Conservation (phyloP, 768 basidiomycete genomes). For the Hirschioporus abietinus region DNA sequence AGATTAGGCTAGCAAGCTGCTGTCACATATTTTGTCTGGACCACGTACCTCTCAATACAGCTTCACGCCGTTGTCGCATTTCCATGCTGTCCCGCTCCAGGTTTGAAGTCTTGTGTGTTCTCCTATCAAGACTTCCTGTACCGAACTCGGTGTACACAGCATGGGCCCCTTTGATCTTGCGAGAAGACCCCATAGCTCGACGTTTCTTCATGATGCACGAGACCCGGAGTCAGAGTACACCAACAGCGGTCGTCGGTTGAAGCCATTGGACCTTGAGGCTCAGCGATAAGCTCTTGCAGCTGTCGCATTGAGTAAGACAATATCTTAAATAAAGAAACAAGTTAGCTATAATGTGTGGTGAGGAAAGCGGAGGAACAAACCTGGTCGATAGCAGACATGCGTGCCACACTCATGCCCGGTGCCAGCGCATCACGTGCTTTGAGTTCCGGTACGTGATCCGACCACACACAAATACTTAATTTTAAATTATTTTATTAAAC, state of each 20-base stretch:
- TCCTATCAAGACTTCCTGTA: neutral
- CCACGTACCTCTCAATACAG: neutral
- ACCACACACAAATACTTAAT: no score
- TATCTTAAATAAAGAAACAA: neutral
- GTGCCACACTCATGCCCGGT: neutral
- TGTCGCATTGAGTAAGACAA: neutral
- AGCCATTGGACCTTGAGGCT: neutral
- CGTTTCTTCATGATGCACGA: neutral
- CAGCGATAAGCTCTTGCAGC: neutral
- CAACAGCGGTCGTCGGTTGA: no score
- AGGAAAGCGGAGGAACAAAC: neutral
- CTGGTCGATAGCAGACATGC: neutral
- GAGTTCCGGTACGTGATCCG: neutral
- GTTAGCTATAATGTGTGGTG: neutral
- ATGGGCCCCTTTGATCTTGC: neutral
- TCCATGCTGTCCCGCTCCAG: neutral
- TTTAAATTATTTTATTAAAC: neutral
- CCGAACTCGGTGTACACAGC: neutral
- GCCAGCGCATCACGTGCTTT: neutral
- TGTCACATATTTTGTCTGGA: neutral
- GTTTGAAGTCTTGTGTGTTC: neutral
- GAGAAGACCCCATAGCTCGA: neutral
- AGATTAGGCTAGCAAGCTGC: neutral
- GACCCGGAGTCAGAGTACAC: no score
- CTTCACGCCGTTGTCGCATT: neutral